phyloP scores from a whole-genome alignment of 345 rosid genomes.

The Clausena lansium region DNA sequence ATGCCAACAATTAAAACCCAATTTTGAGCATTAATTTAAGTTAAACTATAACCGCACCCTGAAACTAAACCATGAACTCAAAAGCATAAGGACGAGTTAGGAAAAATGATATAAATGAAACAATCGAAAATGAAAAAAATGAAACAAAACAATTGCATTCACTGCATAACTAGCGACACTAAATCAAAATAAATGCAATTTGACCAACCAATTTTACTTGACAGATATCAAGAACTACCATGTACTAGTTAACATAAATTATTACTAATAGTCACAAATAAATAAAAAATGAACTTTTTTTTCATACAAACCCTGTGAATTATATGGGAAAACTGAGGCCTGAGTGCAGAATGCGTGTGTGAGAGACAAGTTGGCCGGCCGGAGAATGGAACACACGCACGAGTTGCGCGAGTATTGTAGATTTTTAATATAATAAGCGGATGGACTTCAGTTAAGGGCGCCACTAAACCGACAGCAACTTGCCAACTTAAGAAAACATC shows the following conservation, averaged over 20 bases:
- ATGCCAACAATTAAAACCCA: background rate
- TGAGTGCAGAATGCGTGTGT: background rate
- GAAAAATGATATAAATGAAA: background rate
- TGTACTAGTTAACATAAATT: background rate
- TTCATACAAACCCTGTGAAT: slow-evolving; percentile 3
- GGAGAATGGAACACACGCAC: slow-evolving; percentile 10
- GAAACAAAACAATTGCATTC: background rate
- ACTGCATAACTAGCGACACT: background rate
- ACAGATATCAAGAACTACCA: background rate
- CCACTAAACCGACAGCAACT: background rate
- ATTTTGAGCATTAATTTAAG: background rate
- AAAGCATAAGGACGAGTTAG: background rate
- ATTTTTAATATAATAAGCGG: background rate
- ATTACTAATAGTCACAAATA: background rate
- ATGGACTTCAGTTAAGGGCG: background rate
- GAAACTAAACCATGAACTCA: background rate
- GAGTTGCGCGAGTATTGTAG: background rate
- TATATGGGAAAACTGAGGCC: background rate
- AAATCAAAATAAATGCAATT: background rate
- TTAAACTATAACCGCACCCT: background rate
- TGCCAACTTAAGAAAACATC: background rate
- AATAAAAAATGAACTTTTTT: no score
- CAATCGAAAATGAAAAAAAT: no score
- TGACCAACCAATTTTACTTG: background rate
- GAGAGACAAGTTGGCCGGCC: background rate